Conservation (phyloP, 495 filamentous ascomycete species). For the Penicillium cinerascens region DNA sequence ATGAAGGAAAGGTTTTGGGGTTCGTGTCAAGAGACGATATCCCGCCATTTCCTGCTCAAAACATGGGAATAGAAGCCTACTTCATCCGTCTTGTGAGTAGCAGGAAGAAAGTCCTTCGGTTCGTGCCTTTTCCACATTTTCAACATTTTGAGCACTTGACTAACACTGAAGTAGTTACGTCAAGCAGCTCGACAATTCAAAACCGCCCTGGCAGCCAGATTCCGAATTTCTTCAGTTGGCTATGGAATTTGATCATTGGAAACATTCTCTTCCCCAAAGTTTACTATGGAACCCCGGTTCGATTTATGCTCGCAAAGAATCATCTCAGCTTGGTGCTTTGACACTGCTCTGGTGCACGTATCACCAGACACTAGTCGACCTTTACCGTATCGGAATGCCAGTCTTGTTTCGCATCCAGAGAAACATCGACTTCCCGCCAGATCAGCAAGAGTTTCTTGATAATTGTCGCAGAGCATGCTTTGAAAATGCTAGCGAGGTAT, state of each 20-base stretch:
- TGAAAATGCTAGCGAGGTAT: slow-evolving; percentile 11
- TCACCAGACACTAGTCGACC: slow-evolving; percentile 17
- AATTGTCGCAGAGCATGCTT: slow-evolving; percentile 12
- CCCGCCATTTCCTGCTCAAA: slow-evolving; percentile 8
- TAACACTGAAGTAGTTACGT: slow-evolving; percentile 8
- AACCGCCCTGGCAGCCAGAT: slow-evolving; percentile 11
- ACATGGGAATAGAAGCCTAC: slow-evolving; percentile 19
- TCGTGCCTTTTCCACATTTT: neutral
- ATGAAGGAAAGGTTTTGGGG: slow-evolving; percentile 3
- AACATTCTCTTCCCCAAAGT: slow-evolving; percentile 7
- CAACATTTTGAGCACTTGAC: neutral
- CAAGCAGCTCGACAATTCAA: slow-evolving; percentile 13
- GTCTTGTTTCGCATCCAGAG: slow-evolving; percentile 11
- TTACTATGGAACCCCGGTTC: slow-evolving; percentile 7
- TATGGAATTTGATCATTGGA: slow-evolving; percentile 14
- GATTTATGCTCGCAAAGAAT: slow-evolving; percentile 19
- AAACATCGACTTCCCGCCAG: slow-evolving; percentile 9
- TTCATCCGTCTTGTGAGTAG: slow-evolving; percentile 20
- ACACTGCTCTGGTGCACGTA: slow-evolving; percentile 18
- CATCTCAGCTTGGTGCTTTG: slow-evolving; percentile 14
- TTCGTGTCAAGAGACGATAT: slow-evolving; percentile 7
- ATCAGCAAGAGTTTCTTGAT: slow-evolving; percentile 10
- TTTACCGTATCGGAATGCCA: slow-evolving; percentile 20
- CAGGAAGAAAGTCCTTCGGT: slow-evolving; percentile 16
- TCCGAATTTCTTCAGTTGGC: slow-evolving; percentile 12